Percentiles rank a stretch among this genome's conserved stretches.
Conservation (phyloP, 2,329 filamentous ascomycete species). For the Botrytis medusae region DNA sequence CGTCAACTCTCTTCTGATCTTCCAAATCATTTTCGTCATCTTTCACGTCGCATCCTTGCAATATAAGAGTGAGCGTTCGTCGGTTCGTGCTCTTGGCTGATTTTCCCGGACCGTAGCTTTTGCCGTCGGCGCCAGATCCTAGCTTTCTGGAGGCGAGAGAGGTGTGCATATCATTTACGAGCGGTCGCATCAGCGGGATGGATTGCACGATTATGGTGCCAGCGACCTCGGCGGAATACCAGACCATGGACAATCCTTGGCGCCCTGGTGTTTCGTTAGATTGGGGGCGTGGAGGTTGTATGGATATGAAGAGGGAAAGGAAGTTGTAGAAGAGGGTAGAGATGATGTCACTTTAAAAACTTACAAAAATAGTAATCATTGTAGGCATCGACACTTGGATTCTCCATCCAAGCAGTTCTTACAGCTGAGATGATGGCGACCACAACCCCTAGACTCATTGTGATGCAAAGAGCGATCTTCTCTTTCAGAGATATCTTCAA, state of each 20-base stretch:
- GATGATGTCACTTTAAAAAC: not conserved
- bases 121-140: not conserved
- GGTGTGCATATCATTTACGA: constrained; percentile 46
- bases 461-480: constrained; percentile 51
- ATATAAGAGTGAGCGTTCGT: not conserved
- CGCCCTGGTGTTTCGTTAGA: constrained; percentile 37
- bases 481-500: constrained; percentile 50
- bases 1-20: not conserved
- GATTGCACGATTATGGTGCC: constrained; percentile 57
- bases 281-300: not conserved
- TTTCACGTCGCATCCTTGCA: not conserved
- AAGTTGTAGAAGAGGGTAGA: not conserved
- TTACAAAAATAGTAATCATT: constrained; percentile 49
- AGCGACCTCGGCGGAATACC: constrained; percentile 52
- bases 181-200: constrained; percentile 51
- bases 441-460: constrained; percentile 53
- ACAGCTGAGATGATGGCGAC: constrained; percentile 51
- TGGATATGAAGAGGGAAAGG: not conserved
- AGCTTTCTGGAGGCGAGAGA: constrained; percentile 40
- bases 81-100: not conserved
- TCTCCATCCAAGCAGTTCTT: constrained; percentile 50
- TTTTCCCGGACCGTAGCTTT: not conserved
- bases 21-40: constrained; percentile 19
- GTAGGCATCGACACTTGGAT: constrained; percentile 43
- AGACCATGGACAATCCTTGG: constrained; percentile 47